Evolutionary conservation across 2,329 filamentous ascomycete species (phyloP).

Genomic region (Graphilbum sp.): DNA sequence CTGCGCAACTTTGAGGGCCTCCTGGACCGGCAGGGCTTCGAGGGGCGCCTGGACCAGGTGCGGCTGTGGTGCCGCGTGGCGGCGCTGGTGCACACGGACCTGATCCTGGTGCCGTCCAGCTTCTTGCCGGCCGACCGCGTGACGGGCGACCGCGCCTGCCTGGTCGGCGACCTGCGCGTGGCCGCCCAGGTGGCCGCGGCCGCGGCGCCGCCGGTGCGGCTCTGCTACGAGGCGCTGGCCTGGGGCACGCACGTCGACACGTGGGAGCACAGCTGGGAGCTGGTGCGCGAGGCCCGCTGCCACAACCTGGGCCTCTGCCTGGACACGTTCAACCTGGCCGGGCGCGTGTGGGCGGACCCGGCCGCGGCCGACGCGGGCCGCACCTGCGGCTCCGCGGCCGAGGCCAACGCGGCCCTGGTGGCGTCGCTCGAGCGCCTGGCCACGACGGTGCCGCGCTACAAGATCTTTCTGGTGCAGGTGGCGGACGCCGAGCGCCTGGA

Average conservation of each 20-base stretch:
- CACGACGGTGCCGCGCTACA: conserved; percentile 27
- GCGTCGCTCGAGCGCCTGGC: conserved; percentile 30
- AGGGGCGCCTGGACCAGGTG: conserved; percentile 33
- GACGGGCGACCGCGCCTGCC: conserved; percentile 24
- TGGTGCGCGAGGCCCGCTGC: conserved; percentile 35
- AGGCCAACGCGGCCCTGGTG: conserved; percentile 24
- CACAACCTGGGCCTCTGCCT: conserved; percentile 45
- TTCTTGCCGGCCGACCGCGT: conserved; percentile 26
- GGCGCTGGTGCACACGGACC: conserved; percentile 36
- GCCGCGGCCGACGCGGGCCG: conserved; percentile 33
- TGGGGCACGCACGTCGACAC: conserved; percentile 43
- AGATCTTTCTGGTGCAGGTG: conserved; percentile 47
- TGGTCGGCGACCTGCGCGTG: conserved; percentile 34
- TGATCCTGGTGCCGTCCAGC: conserved; percentile 45
- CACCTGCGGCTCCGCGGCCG: conserved; percentile 22
- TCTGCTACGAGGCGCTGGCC: conserved; percentile 43
- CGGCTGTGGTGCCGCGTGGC: conserved; percentile 42
- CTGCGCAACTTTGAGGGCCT: conserved; percentile 50
- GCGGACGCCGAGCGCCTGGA: conserved; percentile 40
- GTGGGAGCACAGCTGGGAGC: conserved; percentile 42
- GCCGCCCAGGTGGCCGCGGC: conserved; percentile 38
- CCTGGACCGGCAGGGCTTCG: conserved; percentile 29
- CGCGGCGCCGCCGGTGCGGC: conserved; percentile 29
- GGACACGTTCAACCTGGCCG: conserved; percentile 48
- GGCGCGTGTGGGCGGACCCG: conserved; percentile 18